Percentiles rank a stretch among this genome's conserved stretches.
Evolutionary conservation across 352 stramenopile species (phyloP).

Genomic region (Phytophthora lateralis): DNA sequence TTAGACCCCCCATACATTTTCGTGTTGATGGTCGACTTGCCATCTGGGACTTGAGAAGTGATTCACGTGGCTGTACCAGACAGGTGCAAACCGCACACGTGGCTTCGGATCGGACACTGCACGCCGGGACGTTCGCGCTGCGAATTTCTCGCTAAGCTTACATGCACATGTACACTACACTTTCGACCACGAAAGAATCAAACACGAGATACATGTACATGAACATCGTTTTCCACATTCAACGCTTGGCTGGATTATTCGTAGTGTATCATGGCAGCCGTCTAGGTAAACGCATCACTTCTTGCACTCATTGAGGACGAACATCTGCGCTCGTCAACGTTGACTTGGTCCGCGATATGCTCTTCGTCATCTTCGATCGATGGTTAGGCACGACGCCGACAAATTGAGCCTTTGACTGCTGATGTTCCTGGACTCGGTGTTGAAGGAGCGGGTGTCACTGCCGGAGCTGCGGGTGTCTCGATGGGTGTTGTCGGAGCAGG

Average conservation of each 20-base stretch:
- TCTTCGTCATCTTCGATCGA: constrained; percentile 8
- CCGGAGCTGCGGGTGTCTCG: background rate
- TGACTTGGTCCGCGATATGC: constrained; percentile 5
- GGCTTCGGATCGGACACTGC: constrained; percentile 23
- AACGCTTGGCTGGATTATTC: background rate
- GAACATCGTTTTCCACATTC: background rate
- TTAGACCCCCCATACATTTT: background rate
- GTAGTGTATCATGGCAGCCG: constrained; percentile 13
- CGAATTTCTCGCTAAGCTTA: background rate
- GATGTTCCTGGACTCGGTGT: constrained; percentile 3
- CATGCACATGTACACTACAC: background rate
- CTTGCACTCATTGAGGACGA: constrained; percentile 6
- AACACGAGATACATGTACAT: background rate
- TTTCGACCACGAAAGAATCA: constrained; percentile 27
- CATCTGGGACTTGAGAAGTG: constrained; percentile 31
- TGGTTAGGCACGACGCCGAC: constrained; percentile 16
- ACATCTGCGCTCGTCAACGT: constrained; percentile 8
- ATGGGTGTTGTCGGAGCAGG: background rate
- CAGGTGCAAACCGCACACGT: constrained; percentile 19
- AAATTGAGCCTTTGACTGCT: constrained; percentile 3
- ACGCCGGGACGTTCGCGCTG: background rate
- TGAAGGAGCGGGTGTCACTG: constrained; percentile 4
- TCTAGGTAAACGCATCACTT: constrained; percentile 22
- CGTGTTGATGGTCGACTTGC: constrained; percentile 12
- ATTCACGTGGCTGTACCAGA: constrained; percentile 5